A percentile compares a stretch with the other conserved stretches of the same genome.
These are phyloP conservation scores for Exophiala sp. DNA, from an alignment of 2,329 filamentous ascomycete genomes.

Conservation along the genomic window DNA sequence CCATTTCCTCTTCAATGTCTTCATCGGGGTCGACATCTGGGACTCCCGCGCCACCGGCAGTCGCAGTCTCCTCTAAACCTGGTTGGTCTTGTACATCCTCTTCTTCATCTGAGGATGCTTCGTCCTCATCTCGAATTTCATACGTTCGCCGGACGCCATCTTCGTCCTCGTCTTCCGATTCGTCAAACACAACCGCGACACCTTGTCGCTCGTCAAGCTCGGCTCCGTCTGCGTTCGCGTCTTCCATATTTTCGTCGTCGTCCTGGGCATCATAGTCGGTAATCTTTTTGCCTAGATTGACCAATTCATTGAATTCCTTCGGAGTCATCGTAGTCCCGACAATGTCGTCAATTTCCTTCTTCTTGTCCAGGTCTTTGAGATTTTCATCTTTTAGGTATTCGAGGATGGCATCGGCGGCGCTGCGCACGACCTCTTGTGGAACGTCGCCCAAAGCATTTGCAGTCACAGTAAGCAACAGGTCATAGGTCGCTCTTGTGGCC, in stretches of 20 bases:
- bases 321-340: constrained; percentile 73
- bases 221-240: constrained; percentile 57
- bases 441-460: constrained; percentile 87
- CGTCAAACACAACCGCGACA: constrained; percentile 95
- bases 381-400: constrained; percentile 93
- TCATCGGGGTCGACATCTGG: constrained; percentile 43
- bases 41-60: constrained; percentile 41
- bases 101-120: constrained; percentile 67
- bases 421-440: constrained; percentile 81
- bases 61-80: constrained; percentile 47
- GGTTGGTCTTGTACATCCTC: constrained; percentile 62
- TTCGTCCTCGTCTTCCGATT: constrained; percentile 76
- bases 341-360: constrained; percentile 93
- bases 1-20: constrained; percentile 57
- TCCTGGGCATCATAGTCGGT: constrained; percentile 97
- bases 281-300: constrained; percentile 97
- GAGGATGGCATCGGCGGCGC: constrained; percentile 84
- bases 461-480: constrained; percentile 87
- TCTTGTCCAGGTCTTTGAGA: constrained; percentile 95
- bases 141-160: constrained; percentile 70
- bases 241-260: constrained; percentile 82
- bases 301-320: constrained; percentile 93
- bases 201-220: constrained; percentile 92
- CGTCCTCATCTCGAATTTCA: constrained; percentile 77
- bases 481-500: constrained; percentile 86